Percentiles rank a stretch among this genome's conserved stretches.
phyloP scores from a whole-genome alignment of 129 eudicot species.

The Heracleum sosnowskyi region DNA sequence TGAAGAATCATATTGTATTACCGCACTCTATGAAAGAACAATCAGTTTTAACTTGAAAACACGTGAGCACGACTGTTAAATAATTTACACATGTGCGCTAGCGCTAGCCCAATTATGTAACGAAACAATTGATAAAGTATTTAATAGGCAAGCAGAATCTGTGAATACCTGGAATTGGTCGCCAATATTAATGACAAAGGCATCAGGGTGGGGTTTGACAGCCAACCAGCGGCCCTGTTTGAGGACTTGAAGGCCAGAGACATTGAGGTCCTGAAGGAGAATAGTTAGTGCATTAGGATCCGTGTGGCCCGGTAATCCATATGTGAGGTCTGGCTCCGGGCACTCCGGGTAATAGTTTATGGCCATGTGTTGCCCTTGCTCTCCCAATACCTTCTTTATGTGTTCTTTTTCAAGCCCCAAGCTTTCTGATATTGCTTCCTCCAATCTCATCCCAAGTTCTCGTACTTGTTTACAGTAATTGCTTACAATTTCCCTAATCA shows the following conservation, averaged over 20 bases:
- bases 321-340: slow-evolving; percentile 80
- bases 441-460: slow-evolving; percentile 49
- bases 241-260: slow-evolving; percentile 68
- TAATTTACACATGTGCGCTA: no score
- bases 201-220: slow-evolving; percentile 59
- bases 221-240: slow-evolving; percentile 72
- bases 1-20: no score
- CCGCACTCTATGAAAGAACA: background rate
- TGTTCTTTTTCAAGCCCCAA: slow-evolving; percentile 52
- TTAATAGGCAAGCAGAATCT: background rate
- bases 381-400: slow-evolving; percentile 40
- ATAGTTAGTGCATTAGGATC: slow-evolving; percentile 86
- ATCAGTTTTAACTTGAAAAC: background rate
- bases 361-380: slow-evolving; percentile 90
- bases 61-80: background rate
- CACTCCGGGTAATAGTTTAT: slow-evolving; percentile 72
- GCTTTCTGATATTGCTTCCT: slow-evolving; percentile 67
- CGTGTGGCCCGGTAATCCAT: slow-evolving; percentile 81
- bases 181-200: slow-evolving; percentile 80
- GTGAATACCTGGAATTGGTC: slow-evolving; percentile 74
- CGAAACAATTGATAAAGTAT: background rate
- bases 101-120: no score
- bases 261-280: slow-evolving; percentile 33
- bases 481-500: slow-evolving; percentile 31
- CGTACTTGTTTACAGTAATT: slow-evolving; percentile 49